phyloP scores from a whole-genome alignment of 106 monocot species.

The Dioscorea dumetorum region DNA sequence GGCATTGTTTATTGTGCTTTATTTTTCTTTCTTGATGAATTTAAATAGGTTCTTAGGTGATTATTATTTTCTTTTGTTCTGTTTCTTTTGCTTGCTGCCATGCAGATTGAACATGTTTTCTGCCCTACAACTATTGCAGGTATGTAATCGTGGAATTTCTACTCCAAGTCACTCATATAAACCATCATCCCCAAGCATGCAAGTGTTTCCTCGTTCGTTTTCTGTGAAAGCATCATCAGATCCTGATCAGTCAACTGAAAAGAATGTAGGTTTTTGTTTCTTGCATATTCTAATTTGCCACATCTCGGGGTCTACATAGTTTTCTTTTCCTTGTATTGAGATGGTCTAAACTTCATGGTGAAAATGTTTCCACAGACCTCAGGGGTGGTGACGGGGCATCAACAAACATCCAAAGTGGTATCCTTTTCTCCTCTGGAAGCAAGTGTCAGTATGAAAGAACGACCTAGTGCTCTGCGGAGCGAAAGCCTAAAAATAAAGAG shows the following conservation, averaged over 20 bases:
- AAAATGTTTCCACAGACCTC: neutral
- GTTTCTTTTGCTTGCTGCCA: no score
- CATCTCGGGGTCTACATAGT: no score
- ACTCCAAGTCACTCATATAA: neutral
- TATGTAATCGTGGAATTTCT: no score
- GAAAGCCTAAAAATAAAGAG: constrained; percentile 52
- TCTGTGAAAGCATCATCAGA: neutral
- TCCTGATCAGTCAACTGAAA: neutral
- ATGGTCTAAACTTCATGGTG: neutral
- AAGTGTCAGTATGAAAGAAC: constrained; percentile 4
- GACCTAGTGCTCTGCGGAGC: constrained; percentile 17
- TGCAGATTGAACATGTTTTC: no score
- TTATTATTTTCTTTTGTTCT: no score
- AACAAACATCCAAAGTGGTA: constrained; percentile 7
- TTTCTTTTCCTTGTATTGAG: no score
- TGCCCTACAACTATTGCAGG: no score
- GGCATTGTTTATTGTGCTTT: no score
- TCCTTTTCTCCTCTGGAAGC: constrained; percentile 59
- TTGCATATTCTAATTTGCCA: no score
- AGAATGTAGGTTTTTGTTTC: neutral
- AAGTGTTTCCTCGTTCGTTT: neutral
- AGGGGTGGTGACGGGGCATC: neutral
- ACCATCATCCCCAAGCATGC: neutral
- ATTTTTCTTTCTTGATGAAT: no score
- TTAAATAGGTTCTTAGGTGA: no score